Percentiles rank a stretch among this genome's conserved stretches.
These are phyloP conservation scores for Murraya paniculata DNA, from an alignment of 345 rosid species.

Conservation along the genomic window DNA sequence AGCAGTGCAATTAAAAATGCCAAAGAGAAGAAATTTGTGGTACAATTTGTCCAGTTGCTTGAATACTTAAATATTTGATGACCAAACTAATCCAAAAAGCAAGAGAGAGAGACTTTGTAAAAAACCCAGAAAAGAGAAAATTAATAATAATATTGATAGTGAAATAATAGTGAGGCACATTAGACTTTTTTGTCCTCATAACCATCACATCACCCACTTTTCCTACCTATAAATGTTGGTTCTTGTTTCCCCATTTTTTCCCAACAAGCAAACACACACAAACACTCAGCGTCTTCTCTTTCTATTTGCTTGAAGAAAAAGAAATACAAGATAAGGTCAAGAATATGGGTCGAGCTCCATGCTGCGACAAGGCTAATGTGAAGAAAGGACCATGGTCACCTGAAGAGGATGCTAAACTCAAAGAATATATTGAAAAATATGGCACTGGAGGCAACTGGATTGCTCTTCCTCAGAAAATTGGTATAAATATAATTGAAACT, in stretches of 20 bases:
- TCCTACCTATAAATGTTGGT: conserved; percentile 45
- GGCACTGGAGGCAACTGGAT: conserved; percentile 99
- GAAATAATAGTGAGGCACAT: conserved; percentile 25
- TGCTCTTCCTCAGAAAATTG: conserved; percentile 95
- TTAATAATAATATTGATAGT: conserved; percentile 27
- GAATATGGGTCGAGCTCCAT: conserved; percentile 94
- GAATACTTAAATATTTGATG: conserved; percentile 21
- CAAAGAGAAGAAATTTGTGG: conserved; percentile 30
- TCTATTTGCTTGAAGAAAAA: conserved; percentile 10
- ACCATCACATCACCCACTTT: conserved; percentile 32
- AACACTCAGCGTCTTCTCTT: neutral
- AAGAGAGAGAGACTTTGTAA: conserved; percentile 30
- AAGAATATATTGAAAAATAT: conserved; percentile 70
- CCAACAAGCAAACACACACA: conserved; percentile 17
- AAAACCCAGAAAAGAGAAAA: conserved; percentile 46
- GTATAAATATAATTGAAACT: conserved; percentile 31
- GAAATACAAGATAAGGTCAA: conserved; percentile 4
- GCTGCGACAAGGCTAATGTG: conserved; percentile 92
- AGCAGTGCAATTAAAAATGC: conserved; percentile 30
- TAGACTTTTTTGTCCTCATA: conserved; percentile 39
- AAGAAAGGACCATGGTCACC: conserved; percentile 99
- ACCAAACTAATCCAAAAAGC: conserved; percentile 76
- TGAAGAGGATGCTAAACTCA: conserved; percentile 92
- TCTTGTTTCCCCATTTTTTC: conserved; percentile 22
- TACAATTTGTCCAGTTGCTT: conserved; percentile 32